Percentiles rank a stretch among this genome's conserved stretches.
phyloP scores from a whole-genome alignment of 768 basidiomycete genomes.

The Russula ochroleuca region DNA sequence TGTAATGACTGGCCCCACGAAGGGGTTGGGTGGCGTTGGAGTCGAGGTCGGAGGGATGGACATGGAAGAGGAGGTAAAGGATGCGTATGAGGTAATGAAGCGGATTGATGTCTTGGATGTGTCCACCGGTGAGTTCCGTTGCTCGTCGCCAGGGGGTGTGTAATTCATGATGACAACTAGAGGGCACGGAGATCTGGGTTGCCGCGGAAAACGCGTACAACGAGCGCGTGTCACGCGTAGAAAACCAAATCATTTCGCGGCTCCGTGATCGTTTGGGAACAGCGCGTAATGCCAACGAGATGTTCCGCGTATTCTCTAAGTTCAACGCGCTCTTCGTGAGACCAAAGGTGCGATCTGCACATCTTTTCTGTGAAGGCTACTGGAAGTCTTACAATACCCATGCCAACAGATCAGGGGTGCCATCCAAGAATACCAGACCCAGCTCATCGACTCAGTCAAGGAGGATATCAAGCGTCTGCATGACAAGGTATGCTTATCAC shows the following conservation, averaged over 20 bases:
- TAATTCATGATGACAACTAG: constrained; percentile 39
- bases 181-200: constrained; percentile 97
- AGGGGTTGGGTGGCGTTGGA: constrained; percentile 69
- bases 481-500: constrained; percentile 58
- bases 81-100: constrained; percentile 96
- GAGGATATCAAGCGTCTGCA: constrained; percentile 95
- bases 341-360: constrained; percentile 65
- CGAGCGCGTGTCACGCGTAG: constrained; percentile 93
- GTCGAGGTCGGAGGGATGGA: constrained; percentile 86
- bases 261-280: constrained; percentile 89
- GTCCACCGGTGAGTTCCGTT: constrained; percentile 60
- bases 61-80: constrained; percentile 96
- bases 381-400: background rate
- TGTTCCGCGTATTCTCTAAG: constrained; percentile 98
- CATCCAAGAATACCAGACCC: constrained; percentile 98
- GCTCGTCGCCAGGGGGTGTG: background rate
- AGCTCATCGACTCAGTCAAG: constrained; percentile 97
- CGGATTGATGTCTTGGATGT: constrained; percentile 95
- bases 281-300: constrained; percentile 96
- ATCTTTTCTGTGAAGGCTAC: background rate
- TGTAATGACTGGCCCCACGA: constrained; percentile 94
- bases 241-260: constrained; percentile 96
- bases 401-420: constrained; percentile 81
- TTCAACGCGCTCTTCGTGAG: constrained; percentile 96
- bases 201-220: constrained; percentile 97